phyloP scores from a whole-genome alignment of 176 grass and related monocot genomes.

The Ananas comosus region DNA sequence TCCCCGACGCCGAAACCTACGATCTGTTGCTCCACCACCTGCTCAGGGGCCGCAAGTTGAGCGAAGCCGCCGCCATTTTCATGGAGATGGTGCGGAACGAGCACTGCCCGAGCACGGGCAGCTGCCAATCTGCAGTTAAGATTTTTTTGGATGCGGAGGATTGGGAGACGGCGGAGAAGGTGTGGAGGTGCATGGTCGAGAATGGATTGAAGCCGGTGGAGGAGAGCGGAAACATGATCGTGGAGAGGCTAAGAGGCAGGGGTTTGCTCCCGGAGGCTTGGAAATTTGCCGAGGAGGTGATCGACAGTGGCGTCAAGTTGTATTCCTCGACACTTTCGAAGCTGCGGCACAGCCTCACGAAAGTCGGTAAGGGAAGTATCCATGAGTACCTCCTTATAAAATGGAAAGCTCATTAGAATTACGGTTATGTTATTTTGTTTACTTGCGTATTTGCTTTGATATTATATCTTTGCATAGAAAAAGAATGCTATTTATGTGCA shows the following conservation, averaged over 20 bases:
- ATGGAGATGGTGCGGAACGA: slow-evolving; percentile 89
- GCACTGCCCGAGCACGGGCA: slow-evolving; percentile 35
- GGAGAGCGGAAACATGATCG: slow-evolving; percentile 64
- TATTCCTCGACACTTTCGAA: slow-evolving; percentile 51
- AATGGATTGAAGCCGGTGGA: slow-evolving; percentile 49
- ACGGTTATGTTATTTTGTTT: neutral
- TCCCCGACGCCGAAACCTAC: slow-evolving; percentile 44
- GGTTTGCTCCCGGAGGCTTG: slow-evolving; percentile 80
- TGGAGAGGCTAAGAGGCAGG: slow-evolving; percentile 36
- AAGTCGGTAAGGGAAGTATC: slow-evolving; percentile 45
- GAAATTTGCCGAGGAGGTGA: slow-evolving; percentile 82
- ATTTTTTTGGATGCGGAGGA: slow-evolving; percentile 44
- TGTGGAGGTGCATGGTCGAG: slow-evolving; percentile 65
- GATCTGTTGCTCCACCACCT: slow-evolving; percentile 51
- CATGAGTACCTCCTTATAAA: slow-evolving; percentile 55
- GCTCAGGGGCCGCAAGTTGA: slow-evolving; percentile 40
- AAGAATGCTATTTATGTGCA: too few species aligned
- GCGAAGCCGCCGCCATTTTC: slow-evolving; percentile 47
- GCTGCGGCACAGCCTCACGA: slow-evolving; percentile 55
- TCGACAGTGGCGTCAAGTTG: slow-evolving; percentile 70
- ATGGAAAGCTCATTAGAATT: slow-evolving; percentile 57
- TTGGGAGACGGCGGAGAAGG: slow-evolving; percentile 46
- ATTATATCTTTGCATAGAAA: too few species aligned
- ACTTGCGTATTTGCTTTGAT: too few species aligned
- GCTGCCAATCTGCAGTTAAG: slow-evolving; percentile 36